Conservation (phyloP, 495 filamentous ascomycete species). For the Venustampulla echinocandica region DNA sequence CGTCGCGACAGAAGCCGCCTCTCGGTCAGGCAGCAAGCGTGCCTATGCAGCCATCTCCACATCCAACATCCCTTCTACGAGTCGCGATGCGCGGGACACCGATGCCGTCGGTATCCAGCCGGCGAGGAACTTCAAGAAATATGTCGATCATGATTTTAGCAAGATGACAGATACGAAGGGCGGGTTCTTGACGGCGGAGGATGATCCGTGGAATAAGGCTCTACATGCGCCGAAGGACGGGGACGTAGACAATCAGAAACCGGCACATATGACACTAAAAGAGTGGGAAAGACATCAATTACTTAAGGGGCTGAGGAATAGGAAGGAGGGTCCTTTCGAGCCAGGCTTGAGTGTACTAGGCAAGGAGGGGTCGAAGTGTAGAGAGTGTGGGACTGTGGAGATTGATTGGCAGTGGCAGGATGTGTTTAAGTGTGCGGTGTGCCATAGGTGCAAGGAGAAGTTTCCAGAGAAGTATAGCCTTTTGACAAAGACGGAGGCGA, state of each 20-base stretch:
- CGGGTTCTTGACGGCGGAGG: conserved; percentile 76
- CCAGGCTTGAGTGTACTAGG: conserved; percentile 64
- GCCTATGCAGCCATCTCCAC: conserved; percentile 54
- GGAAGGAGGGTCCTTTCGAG: conserved; percentile 76
- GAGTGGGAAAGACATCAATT: conserved; percentile 87
- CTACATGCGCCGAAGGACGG: conserved; percentile 45
- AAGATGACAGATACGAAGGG: conserved; percentile 98
- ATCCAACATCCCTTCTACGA: conserved; percentile 48
- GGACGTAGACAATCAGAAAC: conserved; percentile 51
- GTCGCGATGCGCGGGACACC: conserved; percentile 56
- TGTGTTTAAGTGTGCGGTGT: conserved; percentile 61
- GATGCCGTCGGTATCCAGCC: conserved; percentile 54
- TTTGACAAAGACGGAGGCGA: conserved; percentile 91
- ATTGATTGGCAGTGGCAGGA: conserved; percentile 95
- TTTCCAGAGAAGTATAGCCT: conserved; percentile 85
- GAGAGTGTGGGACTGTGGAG: conserved; percentile 74
- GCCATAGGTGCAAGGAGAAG: conserved; percentile 75
- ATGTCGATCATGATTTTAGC: conserved; percentile 93
- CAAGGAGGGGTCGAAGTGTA: conserved; percentile 61
- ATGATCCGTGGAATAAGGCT: conserved; percentile 82
- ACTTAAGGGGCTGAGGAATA: conserved; percentile 54
- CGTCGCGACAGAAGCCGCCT: conserved; percentile 18
- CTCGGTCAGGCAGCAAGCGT: conserved; percentile 31
- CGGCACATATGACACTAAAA: conserved; percentile 77
- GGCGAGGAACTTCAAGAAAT: conserved; percentile 77